Base-by-base conservation (phyloP, 805 yeast genomes). In the Wickerhamiella slavikovae region DNA sequence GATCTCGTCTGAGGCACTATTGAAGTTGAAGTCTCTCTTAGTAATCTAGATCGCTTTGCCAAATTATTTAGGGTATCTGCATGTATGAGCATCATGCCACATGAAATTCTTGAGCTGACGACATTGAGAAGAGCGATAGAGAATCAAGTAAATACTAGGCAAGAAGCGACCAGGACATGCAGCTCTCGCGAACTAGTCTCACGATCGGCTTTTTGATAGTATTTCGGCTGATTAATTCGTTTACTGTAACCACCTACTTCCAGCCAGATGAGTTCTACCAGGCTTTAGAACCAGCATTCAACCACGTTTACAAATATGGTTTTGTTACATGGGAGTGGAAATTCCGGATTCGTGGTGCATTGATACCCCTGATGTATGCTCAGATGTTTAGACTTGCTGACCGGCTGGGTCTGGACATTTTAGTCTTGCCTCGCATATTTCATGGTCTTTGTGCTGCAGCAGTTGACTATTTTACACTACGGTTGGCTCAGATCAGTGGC, bases 261-360 rank as follows among this genome's bases (percentile, higher is more conserved):
- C 99, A 89, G 49, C 85, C 98, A 0, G 99, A 89, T 49, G 99
- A 89, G 51, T 89, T 62, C 52, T 89, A 73, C 70, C 99, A 89
- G 51, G 60, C 83, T 0, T 54, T 89, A 29, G 98, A 89, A 44
- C 93, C 94, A 0, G 98, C 96, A 0, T 93, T 82, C 49, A 33
- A 44, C 3, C 54, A 61, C 22, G 73, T 74, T 0, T 80, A 60
- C 47, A 83, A 89, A 2, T 73, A 71, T 37, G 98, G 98, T 0
- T 66, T 68, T 40, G 46, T 69, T 22, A 80, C 96, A 0, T 89
- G 99, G 99, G 99, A 89, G 51, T 89, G 98, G 98, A 47, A 53
- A 15, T 57, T 60, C 28, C 72, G 71, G 1, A 52, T 89, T 4
- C 53, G 99, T 35, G 73, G 92, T 7, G 72, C 77, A 31, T 49